Evolutionary conservation across 169 alveolate species (phyloP).

Genomic region (Amoebophrya sp.): DNA sequence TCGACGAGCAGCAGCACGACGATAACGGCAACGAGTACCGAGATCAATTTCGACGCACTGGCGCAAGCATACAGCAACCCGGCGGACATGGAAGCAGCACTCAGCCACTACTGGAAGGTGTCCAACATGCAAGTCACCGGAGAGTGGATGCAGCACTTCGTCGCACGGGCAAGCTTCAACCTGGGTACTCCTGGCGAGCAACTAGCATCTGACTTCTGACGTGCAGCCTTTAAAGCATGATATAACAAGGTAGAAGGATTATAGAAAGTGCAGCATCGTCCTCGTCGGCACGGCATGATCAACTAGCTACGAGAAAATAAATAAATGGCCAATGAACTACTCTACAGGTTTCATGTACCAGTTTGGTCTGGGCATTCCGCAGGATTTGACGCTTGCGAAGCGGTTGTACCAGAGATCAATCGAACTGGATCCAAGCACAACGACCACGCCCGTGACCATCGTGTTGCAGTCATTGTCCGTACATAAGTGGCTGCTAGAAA

Average conservation of each 20-base stretch:
- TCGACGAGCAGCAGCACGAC: too few species aligned
- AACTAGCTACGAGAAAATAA: too few species aligned
- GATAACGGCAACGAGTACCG: too few species aligned
- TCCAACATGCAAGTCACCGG: constrained; percentile 31
- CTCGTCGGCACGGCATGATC: too few species aligned
- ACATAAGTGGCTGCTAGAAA: not conserved
- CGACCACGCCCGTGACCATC: not conserved
- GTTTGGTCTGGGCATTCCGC: not conserved
- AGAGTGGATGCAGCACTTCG: constrained; percentile 33
- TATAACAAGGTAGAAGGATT: too few species aligned
- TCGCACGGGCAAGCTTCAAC: constrained; percentile 30
- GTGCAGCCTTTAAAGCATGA: too few species aligned
- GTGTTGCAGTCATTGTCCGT: not conserved
- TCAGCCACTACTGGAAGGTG: constrained; percentile 21
- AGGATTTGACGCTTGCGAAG: not conserved
- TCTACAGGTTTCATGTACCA: constrained; percentile 6
- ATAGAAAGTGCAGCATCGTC: too few species aligned
- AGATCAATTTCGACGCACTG: too few species aligned
- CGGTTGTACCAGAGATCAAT: not conserved
- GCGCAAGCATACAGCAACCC: not conserved
- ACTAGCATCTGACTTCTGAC: too few species aligned
- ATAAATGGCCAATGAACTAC: too few species aligned
- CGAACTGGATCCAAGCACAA: not conserved
- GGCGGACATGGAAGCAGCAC: not conserved
- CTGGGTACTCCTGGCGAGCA: too few species aligned